Base-by-base conservation (phyloP, 768 basidiomycete genomes). In the Mycena vitilis region DNA sequence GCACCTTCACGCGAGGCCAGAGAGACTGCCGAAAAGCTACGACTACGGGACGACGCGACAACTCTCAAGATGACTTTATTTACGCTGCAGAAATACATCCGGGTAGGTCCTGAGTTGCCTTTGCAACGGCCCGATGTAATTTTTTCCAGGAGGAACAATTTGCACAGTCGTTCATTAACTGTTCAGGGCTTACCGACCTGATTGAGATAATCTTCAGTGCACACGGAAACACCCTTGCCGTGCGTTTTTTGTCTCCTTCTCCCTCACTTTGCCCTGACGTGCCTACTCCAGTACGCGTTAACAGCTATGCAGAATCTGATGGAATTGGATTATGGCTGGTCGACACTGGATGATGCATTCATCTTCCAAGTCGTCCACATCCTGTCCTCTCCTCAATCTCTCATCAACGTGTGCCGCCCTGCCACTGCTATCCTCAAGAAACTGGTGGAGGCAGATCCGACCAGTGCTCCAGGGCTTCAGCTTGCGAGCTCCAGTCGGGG, bases 331-430 rank as follows among this genome's bases (percentile, higher is more conserved):
- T 89, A 92, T 69, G 95, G 94, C 52, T 96, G 93, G 94, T 84
- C 87, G 1, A 82, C 81, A n/a, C 85, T 96, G 7, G 88, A 89
- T 69, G 84, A 88, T 60, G 77, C 78, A 9, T 96, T 97, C 78
- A 93, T 95, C 60, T 84, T 88, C 73, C 87, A 87, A 77, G 87
- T 95, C 58, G 94, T 95, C 18, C 87, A 90, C 73, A 91, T 93
- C 71, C 83, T 95, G 30, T 89, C 93, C 0, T 92, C 93, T 0
- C 83, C 91, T 0, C 84, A 86, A 45, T 92, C 92, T 13, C 86
- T 91, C 20, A 90, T 96, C 82, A 98, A 98, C 69, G 94, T 96
- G 66, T 94, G 93, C 73, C 91, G 95, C 7, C 96, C 95, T 40
- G 95, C 95, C 1, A 95, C 94, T 49, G 90, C 93, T 40, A 96